Base-by-base conservation (phyloP, 306 rosid species). In the Gillenia trifoliata region DNA sequence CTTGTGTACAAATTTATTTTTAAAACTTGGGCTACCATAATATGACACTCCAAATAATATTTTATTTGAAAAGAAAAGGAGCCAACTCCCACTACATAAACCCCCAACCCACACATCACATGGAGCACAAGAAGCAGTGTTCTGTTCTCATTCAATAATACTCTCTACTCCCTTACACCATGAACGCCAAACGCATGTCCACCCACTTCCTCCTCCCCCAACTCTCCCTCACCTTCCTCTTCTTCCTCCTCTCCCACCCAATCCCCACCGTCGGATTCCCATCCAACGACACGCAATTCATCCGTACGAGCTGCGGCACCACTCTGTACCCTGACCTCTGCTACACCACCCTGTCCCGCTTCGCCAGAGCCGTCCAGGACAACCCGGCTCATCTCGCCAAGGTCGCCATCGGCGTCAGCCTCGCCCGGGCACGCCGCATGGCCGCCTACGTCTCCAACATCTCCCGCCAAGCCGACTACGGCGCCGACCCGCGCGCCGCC, bases 281-380 rank as follows among this genome's bases (percentile, higher is more conserved):
- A 17, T 16, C 77, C 17, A 73, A 63, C 74, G 73, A 29, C 73
- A 2, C 84, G 4, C 92, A 88, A 9, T 95, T 86, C 86, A 92
- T 95, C 91, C 98, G 98, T 23, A 62, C 80, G 0, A 90, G 89
- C 76, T 95, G 99, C 88, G 78, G 40, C 79, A 40, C 83, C 13
- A 95, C 99, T 2, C 92, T 95, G 17, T 95, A 95, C 80, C 99
- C 98, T 0, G 92, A 89, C 74, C 62, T 95, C 72, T 95, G 99
- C 92, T 95, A 72, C 93, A 22, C 70, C 72, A 86, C 98, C 20
- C 97, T 95, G 63, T 84, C 91, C 31, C 97, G 89, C 84, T 95
- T 89, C 85, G 88, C 99, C 81, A 83, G 41, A 78, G 92, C 92
- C 28, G 80, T 95, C n/a, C 91, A 85, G 41, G 89, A 84, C 20